Base-by-base conservation (phyloP, 441 rosid genomes). In the Arabidopsis lyrata region DNA sequence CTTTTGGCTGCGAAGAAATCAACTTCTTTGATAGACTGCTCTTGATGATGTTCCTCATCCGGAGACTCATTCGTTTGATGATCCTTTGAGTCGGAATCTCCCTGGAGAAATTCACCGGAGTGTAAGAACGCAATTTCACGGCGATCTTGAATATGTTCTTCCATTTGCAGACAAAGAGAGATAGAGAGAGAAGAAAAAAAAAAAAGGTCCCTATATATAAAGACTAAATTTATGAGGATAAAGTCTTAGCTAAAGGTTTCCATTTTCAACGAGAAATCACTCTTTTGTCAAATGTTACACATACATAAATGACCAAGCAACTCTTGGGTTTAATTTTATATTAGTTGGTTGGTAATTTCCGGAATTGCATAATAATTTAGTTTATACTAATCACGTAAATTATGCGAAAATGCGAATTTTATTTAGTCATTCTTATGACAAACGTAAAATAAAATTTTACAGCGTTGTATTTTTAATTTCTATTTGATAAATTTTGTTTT, bases 1-100 rank as follows among this genome's bases (percentile, higher is more conserved):
- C 63, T 78, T 15, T 77, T 79, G 3, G 62, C 53, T 0, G 88
- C 84, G 57, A 93, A 93, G 90, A 93, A 93, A 82, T 93, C 96
- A 55, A 88, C 77, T 83, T 89, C 94, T 84, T 83, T 81, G 70
- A 89, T 84, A 34, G 77, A 70, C n/a, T 83, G 75, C 44, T 76
- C 75, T 12, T 42, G 63, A 22, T 56, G 61, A 71, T 60, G 13
- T 48, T 63, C 80, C 38, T 50, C 31, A 24, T 24, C 14, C 7
- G 74, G 34, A 34, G 39, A 36, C 14, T 77, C 72, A 5, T 63
- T 35, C 12, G 47, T 55, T 50, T 49, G 72, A 49, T 70, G 56
- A 63, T 72, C 75, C 5, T 66, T 65, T 5, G 36, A 63, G 39
- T 44, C 72, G 47, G 76, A 71, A 18, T 62, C 83, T 54, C 13